phyloP scores from a whole-genome alignment of 106 monocot species.

The Acorus gramineus region DNA sequence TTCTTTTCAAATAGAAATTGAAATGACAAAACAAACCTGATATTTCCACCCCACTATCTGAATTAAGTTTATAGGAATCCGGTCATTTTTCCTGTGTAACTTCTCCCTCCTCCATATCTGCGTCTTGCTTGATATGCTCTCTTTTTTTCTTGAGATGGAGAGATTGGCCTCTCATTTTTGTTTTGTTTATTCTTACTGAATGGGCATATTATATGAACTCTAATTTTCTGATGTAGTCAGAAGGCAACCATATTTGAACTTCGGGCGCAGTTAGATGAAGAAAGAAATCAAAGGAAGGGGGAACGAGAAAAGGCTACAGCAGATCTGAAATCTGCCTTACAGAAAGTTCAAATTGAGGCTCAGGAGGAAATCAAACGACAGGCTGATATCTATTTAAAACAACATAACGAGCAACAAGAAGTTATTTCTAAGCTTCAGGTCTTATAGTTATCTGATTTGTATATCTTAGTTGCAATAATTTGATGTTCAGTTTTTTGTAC shows the following conservation, averaged over 20 bases:
- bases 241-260: conserved; percentile 72
- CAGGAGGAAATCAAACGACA: conserved; percentile 85
- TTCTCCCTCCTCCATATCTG: no score
- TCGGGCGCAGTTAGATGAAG: conserved; percentile 73
- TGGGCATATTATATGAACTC: background rate
- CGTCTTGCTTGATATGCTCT: no score
- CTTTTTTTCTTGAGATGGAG: no score
- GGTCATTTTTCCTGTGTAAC: no score
- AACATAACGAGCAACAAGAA: conserved; percentile 81
- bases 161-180: no score
- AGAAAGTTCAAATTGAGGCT: conserved; percentile 64
- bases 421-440: conserved; percentile 84
- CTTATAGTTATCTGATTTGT: conserved; percentile 4
- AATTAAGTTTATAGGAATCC: no score
- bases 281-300: conserved; percentile 72
- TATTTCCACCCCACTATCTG: no score
- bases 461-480: background rate
- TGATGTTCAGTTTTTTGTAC: background rate
- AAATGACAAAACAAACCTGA: no score
- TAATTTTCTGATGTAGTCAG: conserved; percentile 42
- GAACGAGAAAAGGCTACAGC: conserved; percentile 76
- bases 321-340: conserved; percentile 72
- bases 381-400: conserved; percentile 40
- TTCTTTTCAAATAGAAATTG: no score
- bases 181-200: background rate